Percentiles rank a stretch among this genome's conserved stretches.
phyloP scores from a whole-genome alignment of 2,329 filamentous ascomycete species.

The Fusarium continuum region DNA sequence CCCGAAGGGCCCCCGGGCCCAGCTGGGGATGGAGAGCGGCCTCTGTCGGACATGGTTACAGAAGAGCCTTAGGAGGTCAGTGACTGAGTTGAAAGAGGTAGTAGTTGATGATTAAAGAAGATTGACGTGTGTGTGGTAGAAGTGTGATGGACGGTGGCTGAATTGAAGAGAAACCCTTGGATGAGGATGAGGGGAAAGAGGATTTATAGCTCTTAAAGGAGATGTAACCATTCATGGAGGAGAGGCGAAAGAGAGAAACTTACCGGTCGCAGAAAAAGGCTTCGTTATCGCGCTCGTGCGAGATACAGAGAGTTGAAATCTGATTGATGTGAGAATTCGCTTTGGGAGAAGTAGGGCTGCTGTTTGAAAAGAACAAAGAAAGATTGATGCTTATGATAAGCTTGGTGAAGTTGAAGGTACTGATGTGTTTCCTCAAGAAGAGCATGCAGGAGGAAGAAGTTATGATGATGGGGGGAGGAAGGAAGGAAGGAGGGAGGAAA shows the following conservation, averaged over 20 bases:
- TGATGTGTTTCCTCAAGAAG: constrained; percentile 13
- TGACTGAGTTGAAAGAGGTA: background rate
- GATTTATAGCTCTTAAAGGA: background rate
- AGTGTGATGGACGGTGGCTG: background rate
- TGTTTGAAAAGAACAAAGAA: background rate
- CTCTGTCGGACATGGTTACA: constrained; percentile 48
- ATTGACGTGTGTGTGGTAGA: background rate
- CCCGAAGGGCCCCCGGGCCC: constrained; percentile 27
- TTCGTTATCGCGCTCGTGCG: constrained; percentile 1
- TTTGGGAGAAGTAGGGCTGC: background rate
- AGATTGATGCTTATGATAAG: background rate
- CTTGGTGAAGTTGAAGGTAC: background rate
- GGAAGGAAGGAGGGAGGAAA: constrained; percentile 12
- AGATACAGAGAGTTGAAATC: constrained; percentile 6
- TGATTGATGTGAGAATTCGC: constrained; percentile 15
- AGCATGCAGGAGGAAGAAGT: constrained; percentile 4
- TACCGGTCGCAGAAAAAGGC: constrained; percentile 7
- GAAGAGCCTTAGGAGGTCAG: constrained; percentile 8
- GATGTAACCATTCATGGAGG: background rate
- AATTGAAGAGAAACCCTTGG: background rate
- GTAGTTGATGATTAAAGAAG: background rate
- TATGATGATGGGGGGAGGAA: constrained; percentile 15
- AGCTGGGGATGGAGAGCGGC: constrained; percentile 40
- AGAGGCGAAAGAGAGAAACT: background rate
- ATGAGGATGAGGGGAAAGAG: background rate